These are phyloP conservation scores for Fusarium sp. DNA, from an alignment of 2,329 filamentous ascomycete species.

Conservation along the genomic window DNA sequence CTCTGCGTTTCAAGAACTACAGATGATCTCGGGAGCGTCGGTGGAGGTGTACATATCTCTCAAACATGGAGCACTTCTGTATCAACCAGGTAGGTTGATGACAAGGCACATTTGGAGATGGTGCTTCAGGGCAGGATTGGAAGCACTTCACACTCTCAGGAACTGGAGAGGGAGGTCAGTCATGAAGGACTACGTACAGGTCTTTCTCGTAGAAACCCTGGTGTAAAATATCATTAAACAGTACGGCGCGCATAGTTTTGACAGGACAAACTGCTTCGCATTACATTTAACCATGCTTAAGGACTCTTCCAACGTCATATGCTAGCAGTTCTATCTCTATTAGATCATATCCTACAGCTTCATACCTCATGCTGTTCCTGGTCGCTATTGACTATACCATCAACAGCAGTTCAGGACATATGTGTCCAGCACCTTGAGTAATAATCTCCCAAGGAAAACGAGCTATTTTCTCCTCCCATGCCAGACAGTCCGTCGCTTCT, in stretches of 20 bases:
- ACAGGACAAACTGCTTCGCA: constrained; percentile 4
- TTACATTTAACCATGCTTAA: constrained; percentile 21
- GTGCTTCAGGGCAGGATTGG: background rate
- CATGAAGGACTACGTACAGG: background rate
- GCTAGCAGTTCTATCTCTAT: constrained; percentile 38
- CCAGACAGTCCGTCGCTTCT: constrained; percentile 21
- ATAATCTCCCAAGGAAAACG: background rate
- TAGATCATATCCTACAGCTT: constrained; percentile 43
- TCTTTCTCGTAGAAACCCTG: background rate
- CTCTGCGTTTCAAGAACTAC: background rate
- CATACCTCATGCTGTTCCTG: constrained; percentile 25
- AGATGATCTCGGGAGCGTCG: background rate
- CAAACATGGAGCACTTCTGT: background rate
- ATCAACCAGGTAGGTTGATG: background rate
- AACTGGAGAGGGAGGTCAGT: background rate
- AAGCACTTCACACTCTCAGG: background rate
- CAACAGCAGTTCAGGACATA: constrained; percentile 6
- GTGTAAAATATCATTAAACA: background rate
- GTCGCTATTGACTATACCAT: background rate
- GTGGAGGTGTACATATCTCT: background rate
- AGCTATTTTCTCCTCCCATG: constrained; percentile 1
- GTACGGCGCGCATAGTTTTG: background rate
- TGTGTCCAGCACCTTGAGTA: constrained; percentile 9
- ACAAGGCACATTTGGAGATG: background rate
- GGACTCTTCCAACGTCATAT: background rate